Percentiles rank a stretch among this genome's conserved stretches.
Conservation (phyloP, 2,329 filamentous ascomycete species). For the Paraphoma sp. region DNA sequence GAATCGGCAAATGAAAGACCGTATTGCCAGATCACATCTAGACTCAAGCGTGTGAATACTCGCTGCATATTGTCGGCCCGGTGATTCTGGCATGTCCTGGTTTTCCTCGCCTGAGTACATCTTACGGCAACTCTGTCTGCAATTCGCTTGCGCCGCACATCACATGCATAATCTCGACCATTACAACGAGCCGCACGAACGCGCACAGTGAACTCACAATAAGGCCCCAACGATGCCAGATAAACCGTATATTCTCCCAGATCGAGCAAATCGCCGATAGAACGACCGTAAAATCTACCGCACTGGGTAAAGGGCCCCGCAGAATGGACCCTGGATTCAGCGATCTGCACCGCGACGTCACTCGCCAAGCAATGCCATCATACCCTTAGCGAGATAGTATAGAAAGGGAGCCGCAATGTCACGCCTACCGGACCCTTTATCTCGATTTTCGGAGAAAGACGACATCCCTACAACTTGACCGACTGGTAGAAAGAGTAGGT, state of each 20-base stretch:
- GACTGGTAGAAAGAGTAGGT: not conserved
- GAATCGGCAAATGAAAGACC: too few relatives aligned
- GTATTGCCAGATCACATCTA: too few relatives aligned
- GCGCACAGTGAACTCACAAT: not conserved
- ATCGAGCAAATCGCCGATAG: conserved; percentile 23
- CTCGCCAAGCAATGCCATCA: conserved; percentile 34
- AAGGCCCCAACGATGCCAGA: not conserved
- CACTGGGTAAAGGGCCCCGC: conserved; percentile 9
- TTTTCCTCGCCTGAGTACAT: too few relatives aligned
- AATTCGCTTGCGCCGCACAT: too few relatives aligned
- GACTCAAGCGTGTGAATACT: too few relatives aligned
- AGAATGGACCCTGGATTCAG: conserved; percentile 21
- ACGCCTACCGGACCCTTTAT: not conserved
- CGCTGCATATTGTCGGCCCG: too few relatives aligned
- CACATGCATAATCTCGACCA: too few relatives aligned
- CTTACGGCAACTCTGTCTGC: too few relatives aligned
- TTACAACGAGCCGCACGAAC: too few relatives aligned
- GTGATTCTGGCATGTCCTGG: too few relatives aligned
- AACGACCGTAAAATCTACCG: conserved; percentile 11
- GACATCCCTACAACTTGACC: not conserved
- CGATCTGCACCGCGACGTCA: conserved; percentile 27
- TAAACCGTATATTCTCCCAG: not conserved
- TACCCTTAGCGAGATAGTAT: conserved; percentile 12
- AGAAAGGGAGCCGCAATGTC: conserved; percentile 13
- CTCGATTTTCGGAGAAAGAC: not conserved